phyloP scores from a whole-genome alignment of 106 monocot genomes.

The Dactylorhiza incarnata region DNA sequence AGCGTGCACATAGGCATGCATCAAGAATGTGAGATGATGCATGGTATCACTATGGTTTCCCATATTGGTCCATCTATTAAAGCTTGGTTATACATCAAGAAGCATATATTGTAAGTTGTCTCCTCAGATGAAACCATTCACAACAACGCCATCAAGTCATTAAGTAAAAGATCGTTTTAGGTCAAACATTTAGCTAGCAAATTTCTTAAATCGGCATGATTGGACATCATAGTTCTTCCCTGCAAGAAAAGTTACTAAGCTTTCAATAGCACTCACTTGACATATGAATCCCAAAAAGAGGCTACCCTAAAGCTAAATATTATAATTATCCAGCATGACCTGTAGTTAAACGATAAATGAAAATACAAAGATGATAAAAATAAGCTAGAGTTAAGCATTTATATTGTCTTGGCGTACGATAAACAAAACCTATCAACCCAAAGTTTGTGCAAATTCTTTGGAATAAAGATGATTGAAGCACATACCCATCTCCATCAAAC shows the following conservation, averaged over 20 bases:
- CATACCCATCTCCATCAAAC: slow-evolving; percentile 95
- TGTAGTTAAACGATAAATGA: background rate
- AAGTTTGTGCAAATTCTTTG: background rate
- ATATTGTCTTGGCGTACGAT: background rate
- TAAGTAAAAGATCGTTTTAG: background rate
- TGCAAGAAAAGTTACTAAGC: background rate
- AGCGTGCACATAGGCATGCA: background rate
- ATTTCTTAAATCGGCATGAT: background rate
- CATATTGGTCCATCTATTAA: background rate
- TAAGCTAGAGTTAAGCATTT: background rate
- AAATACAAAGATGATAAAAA: background rate
- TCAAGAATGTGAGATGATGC: background rate
- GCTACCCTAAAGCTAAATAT: background rate
- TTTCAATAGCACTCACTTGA: background rate
- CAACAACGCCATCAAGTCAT: background rate
- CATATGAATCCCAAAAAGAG: background rate
- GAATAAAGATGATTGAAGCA: background rate
- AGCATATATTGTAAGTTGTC: background rate
- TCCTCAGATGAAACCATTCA: background rate
- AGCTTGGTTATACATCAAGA: background rate
- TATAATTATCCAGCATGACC: background rate
- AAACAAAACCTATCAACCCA: background rate
- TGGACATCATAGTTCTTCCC: background rate
- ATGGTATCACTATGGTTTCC: background rate
- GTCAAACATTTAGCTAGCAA: background rate